phyloP scores from a whole-genome alignment of 768 basidiomycete species.

The Xerocomellus intermedius region DNA sequence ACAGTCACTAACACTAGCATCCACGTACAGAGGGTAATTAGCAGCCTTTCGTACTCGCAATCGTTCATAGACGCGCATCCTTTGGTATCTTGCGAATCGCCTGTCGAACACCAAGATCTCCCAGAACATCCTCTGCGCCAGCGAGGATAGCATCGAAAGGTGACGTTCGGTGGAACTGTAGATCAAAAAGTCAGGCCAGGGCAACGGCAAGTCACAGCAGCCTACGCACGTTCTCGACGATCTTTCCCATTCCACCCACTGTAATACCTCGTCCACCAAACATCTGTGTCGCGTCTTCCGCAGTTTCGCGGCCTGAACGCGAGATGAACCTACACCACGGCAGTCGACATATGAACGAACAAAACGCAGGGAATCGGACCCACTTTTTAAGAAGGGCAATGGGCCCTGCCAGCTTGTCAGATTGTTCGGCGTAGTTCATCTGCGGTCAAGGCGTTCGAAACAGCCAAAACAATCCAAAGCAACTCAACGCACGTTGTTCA shows the following conservation, averaged over 20 bases:
- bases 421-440: conserved; percentile 87
- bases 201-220: neutral
- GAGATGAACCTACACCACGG: conserved; percentile 56
- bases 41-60: neutral
- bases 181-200: neutral
- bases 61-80: conserved; percentile 39
- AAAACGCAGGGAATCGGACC: conserved; percentile 21
- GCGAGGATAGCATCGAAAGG: conserved; percentile 84
- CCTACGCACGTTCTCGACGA: conserved; percentile 70
- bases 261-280: conserved; percentile 92
- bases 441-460: conserved; percentile 29
- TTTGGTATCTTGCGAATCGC: conserved; percentile 70
- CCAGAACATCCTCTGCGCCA: conserved; percentile 73
- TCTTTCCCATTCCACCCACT: conserved; percentile 80
- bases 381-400: conserved; percentile 90
- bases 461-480: neutral
- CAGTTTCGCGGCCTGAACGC: conserved; percentile 47
- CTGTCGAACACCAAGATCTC: conserved; percentile 72
- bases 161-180: conserved; percentile 77
- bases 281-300: conserved; percentile 74
- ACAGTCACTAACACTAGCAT: neutral
- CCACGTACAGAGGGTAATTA: neutral
- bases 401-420: conserved; percentile 81
- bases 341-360: conserved; percentile 1
- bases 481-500: conserved; percentile 67